Evolutionary conservation across 73 alveolate species (phyloP).

Genomic region (Paramecium pentaurelia): DNA sequence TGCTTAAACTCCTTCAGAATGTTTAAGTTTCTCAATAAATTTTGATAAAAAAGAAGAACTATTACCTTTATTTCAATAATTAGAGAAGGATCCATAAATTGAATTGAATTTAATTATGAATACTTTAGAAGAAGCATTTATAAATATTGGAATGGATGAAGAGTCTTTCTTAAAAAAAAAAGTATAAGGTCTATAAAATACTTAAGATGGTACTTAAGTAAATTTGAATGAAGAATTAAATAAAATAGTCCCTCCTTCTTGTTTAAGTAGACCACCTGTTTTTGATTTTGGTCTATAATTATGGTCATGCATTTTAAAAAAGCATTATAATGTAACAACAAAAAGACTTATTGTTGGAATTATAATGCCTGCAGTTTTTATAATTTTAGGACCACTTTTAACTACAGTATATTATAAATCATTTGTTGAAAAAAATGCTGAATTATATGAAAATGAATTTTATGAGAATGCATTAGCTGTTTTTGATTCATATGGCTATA

Average conservation of each 20-base stretch:
- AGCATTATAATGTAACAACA: neutral
- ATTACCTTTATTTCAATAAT: neutral
- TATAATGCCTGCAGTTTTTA: neutral
- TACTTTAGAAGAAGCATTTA: constrained; percentile 55
- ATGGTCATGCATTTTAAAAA: constrained; percentile 42
- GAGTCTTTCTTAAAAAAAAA: neutral
- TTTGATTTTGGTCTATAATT: neutral
- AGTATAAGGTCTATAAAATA: neutral
- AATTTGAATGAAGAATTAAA: constrained; percentile 20
- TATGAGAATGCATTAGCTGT: neutral
- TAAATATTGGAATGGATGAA: constrained; percentile 56
- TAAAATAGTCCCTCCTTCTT: constrained; percentile 41
- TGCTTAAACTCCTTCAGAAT: constrained; percentile 12
- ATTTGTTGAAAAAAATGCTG: neutral
- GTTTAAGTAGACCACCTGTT: constrained; percentile 32
- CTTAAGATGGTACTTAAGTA: neutral
- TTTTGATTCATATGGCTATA: neutral
- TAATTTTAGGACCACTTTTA: neutral
- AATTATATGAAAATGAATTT: neutral
- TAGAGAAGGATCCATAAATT: neutral
- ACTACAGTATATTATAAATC: neutral
- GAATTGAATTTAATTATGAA: constrained; percentile 37
- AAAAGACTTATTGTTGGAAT: neutral
- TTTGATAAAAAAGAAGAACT: constrained; percentile 9
- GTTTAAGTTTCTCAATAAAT: neutral